Conservation (phyloP, 257 asterid species). For the Henckelia pumila region DNA sequence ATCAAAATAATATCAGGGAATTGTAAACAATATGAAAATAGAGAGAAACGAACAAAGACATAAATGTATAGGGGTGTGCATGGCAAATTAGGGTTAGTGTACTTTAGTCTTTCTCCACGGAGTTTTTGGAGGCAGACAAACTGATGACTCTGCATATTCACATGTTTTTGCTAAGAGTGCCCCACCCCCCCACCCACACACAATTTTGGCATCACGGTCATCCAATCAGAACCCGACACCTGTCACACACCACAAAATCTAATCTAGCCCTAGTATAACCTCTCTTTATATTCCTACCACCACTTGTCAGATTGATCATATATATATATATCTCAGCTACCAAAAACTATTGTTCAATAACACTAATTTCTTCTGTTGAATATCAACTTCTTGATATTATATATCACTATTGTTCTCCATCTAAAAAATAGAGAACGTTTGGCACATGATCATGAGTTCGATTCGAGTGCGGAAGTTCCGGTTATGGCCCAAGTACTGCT, state of each 20-base stretch:
- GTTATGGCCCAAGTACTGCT: slow-evolving; percentile 44
- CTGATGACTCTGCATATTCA: slow-evolving; percentile 31
- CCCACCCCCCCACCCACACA: too few species aligned
- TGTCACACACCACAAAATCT: slow-evolving; percentile 33
- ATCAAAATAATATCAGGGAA: too few species aligned
- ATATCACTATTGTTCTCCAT: too few species aligned
- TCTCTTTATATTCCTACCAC: not conserved
- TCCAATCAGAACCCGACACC: slow-evolving; percentile 29
- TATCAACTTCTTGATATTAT: too few species aligned
- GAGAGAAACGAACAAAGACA: not conserved
- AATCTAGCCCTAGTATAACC: too few species aligned
- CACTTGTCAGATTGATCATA: not conserved
- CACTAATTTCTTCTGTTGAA: too few species aligned
- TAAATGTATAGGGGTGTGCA: not conserved
- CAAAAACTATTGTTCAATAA: too few species aligned
- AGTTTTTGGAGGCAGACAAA: slow-evolving; percentile 45
- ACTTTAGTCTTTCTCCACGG: too few species aligned
- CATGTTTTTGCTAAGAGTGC: slow-evolving; percentile 19
- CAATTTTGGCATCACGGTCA: slow-evolving; percentile 32
- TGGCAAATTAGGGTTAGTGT: not conserved
- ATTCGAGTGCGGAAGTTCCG: slow-evolving; percentile 27
- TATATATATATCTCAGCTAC: too few species aligned
- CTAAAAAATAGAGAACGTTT: too few species aligned
- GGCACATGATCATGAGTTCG: slow-evolving; percentile 27
- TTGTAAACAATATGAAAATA: too few species aligned